Evolutionary conservation across 2,329 filamentous ascomycete genomes (phyloP), one percentile per base, ranked within the genome.

Genomic region (Xylaria sp.): DNA sequence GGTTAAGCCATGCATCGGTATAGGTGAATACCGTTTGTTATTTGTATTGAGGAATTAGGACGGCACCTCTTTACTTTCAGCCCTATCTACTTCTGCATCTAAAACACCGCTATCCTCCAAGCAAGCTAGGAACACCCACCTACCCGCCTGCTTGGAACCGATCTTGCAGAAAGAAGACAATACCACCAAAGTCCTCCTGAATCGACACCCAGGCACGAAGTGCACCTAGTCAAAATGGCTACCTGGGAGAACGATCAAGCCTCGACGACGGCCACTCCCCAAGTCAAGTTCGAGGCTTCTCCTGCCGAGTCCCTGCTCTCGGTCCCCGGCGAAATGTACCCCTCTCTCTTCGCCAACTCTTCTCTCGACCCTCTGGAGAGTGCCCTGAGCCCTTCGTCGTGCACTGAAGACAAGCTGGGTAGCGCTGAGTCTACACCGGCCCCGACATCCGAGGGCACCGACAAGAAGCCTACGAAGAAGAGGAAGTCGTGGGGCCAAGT

Each of bases 401-500:
- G 66, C 22, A 56, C 58, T 44, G 61, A 69, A 5, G 63, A 64
- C 4, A 48, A 52, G 29, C 16, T 57, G 24, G 52, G 54, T 29
- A 47, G 62, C 26, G 48, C 64, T 1, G 21, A 61, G 0, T 50
- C 63, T 2, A 56, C 60, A 17, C 54, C 60, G 11, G 56, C 56
- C n/a, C 50, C 65, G n/a, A n/a, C n/a, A n/a, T n/a, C n/a, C 1
- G 66, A 69, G n/a, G 45, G 49, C 6, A 9, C 60, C 2, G 63
- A 72, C 43, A 91, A 90, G 81, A 94, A 91, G 78, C 81, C 83
- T 1, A 77, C 82, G 34, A 97, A 97, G 85, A 97, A 97, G 85
- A 83, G 94, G 68, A 99, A 97, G 78, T 97, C 94, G 44, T 99
- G 94, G 94, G 94, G 94, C 45, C 94, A 99, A 75, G 91, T 96